These are phyloP conservation scores for Paramyrothecium sp. DNA, from an alignment of 2,329 filamentous ascomycete species.

Conservation along the genomic window DNA sequence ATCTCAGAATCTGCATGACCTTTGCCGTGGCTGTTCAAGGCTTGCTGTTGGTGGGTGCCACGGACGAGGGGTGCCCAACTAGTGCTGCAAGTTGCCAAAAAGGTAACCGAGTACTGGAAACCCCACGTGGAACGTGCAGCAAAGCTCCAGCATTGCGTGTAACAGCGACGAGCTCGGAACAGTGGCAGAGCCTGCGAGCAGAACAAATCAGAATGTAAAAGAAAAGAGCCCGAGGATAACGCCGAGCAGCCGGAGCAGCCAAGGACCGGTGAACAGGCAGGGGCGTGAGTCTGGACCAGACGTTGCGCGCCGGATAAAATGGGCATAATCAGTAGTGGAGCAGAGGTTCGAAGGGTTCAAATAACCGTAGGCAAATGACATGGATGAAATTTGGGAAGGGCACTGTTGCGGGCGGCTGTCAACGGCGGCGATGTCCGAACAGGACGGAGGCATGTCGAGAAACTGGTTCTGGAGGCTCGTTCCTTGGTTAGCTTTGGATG, in stretches of 20 bases:
- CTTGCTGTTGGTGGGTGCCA: not conserved
- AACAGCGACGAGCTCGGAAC: not conserved
- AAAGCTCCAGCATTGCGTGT: not conserved
- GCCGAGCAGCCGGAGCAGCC: not conserved
- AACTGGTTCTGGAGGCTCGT: not conserved
- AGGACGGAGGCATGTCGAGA: not conserved
- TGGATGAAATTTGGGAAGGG: no score
- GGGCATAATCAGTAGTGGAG: no score
- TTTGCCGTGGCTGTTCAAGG: not conserved
- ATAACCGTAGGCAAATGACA: no score
- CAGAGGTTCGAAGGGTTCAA: no score
- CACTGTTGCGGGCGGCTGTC: no score
- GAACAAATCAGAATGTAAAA: not conserved
- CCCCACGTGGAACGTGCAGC: constrained; percentile 30
- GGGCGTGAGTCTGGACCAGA: not conserved
- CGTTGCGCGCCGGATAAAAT: no score
- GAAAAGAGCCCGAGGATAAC: not conserved
- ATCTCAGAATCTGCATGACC: not conserved
- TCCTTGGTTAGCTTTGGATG: not conserved
- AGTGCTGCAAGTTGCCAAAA: constrained; percentile 1
- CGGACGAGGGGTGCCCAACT: not conserved
- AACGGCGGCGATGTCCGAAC: no score
- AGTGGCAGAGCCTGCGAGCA: not conserved
- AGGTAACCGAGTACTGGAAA: not conserved
- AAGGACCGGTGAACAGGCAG: not conserved